Conservation (phyloP, 768 basidiomycete species). For the Cystobasidium onofrii region DNA sequence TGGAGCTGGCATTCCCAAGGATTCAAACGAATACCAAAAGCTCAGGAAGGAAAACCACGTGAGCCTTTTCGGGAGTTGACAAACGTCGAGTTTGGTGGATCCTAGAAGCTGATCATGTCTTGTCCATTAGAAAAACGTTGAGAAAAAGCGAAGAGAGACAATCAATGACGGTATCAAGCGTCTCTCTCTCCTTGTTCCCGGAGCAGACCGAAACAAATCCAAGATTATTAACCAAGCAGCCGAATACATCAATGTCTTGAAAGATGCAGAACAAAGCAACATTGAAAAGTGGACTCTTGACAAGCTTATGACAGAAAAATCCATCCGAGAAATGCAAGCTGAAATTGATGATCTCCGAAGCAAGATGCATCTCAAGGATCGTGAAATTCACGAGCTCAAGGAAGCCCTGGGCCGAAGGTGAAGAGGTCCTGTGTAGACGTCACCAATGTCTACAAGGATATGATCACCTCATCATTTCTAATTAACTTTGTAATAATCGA, state of each 20-base stretch:
- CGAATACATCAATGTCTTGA: conserved; percentile 81
- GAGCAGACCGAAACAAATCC: conserved; percentile 54
- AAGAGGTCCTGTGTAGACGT: not conserved
- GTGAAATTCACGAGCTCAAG: not conserved
- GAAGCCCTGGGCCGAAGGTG: not conserved
- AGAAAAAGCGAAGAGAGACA: conserved; percentile 83
- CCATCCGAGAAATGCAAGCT: conserved; percentile 38
- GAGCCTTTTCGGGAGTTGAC: not conserved
- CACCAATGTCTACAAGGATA: too few species aligned
- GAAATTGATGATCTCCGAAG: conserved; percentile 31
- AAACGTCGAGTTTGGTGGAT: not conserved
- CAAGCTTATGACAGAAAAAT: conserved; percentile 83
- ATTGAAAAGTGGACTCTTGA: conserved; percentile 92
- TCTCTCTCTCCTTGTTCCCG: conserved; percentile 74
- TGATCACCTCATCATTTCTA: too few species aligned
- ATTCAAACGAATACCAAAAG: conserved; percentile 30
- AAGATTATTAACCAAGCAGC: conserved; percentile 80
- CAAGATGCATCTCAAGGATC: not conserved
- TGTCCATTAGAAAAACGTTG: conserved; percentile 90
- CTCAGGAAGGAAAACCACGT: conserved; percentile 32
- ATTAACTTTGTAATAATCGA: not conserved
- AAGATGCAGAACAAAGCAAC: conserved; percentile 80
- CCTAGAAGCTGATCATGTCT: conserved; percentile 1
- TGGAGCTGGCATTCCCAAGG: conserved; percentile 10
- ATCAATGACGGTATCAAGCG: conserved; percentile 96